Conservation (phyloP, 73 alveolate species). For the Tetrahymena elliotti region DNA sequence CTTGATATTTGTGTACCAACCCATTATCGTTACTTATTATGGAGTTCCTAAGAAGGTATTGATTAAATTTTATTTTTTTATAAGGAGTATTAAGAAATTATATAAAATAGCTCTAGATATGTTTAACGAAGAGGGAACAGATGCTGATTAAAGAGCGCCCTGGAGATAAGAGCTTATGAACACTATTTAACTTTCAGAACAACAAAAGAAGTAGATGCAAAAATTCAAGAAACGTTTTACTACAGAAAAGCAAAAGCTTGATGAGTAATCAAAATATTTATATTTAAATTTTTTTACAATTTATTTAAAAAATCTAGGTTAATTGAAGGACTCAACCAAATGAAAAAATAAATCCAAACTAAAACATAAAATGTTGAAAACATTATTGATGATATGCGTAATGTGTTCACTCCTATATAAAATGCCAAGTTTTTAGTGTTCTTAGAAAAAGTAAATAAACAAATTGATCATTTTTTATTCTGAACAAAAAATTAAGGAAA, state of each 20-base stretch:
- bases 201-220: conserved; percentile 1
- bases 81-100: background rate
- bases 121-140: background rate
- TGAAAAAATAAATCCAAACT: conserved; percentile 6
- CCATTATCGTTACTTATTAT: conserved; percentile 7
- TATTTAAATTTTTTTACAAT: background rate
- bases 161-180: conserved; percentile 1
- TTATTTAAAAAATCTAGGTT: background rate
- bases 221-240: conserved; percentile 4
- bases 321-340: background rate
- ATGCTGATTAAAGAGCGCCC: background rate
- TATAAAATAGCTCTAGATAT: background rate
- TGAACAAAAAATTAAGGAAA: background rate
- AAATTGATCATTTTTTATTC: background rate
- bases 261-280: background rate
- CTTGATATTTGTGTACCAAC: conserved; percentile 19
- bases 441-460: conserved; percentile 15
- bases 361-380: conserved; percentile 12
- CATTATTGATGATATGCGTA: conserved; percentile 23
- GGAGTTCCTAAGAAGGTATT: conserved; percentile 8
- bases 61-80: background rate
- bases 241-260: conserved; percentile 2
- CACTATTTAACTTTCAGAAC: background rate
- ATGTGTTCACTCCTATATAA: conserved; percentile 11
- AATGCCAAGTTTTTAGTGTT: conserved; percentile 15